These are phyloP conservation scores for Chalara sp. DNA, from an alignment of 2,329 filamentous ascomycete genomes.

Conservation along the genomic window DNA sequence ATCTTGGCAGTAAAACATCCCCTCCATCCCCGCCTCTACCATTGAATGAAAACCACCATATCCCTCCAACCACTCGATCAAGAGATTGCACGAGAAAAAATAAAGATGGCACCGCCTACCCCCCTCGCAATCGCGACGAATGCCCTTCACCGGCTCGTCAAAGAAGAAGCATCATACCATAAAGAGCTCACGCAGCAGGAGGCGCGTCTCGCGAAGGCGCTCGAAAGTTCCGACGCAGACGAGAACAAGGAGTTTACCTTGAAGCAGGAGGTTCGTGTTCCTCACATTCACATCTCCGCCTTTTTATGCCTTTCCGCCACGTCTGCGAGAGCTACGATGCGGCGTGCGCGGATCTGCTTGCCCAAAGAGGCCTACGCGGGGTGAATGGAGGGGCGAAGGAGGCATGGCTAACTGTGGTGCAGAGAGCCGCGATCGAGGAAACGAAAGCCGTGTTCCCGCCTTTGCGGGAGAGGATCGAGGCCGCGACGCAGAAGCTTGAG, in stretches of 20 bases:
- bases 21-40: too few species aligned
- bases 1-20: too few species aligned
- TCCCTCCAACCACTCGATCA: too few species aligned
- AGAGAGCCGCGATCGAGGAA: slow-evolving; percentile 62
- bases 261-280: slow-evolving; percentile 73
- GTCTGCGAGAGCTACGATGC: too few species aligned
- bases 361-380: too few species aligned
- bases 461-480: slow-evolving; percentile 62
- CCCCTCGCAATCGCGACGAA: slow-evolving; percentile 73
- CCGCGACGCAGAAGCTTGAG: slow-evolving; percentile 68
- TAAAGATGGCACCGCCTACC: slow-evolving; percentile 66
- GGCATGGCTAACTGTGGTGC: neutral
- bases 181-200: slow-evolving; percentile 75
- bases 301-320: too few species aligned
- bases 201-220: slow-evolving; percentile 56
- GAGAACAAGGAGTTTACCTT: slow-evolving; percentile 73
- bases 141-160: slow-evolving; percentile 75
- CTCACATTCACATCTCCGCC: neutral
- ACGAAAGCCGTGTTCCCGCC: slow-evolving; percentile 76
- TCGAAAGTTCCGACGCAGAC: slow-evolving; percentile 47
- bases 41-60: too few species aligned
- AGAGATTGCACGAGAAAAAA: neutral
- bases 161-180: slow-evolving; percentile 87
- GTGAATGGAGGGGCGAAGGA: too few species aligned
- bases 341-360: too few species aligned